Evolutionary conservation across 176 grass and related monocot genomes (phyloP).

Genomic region (sorghum (Sorghum bicolor)): Sorghum_bicolor_NCBIv3 NC_012871.2:63670501-63671000

Average conservation of each 20-base stretch:
- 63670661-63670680: slow-evolving; percentile 28
- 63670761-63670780: slow-evolving; percentile 32
- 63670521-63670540: slow-evolving; percentile 98
- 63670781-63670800: slow-evolving; percentile 47
- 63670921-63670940: neutral
- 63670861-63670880: slow-evolving; percentile 42
- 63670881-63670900: neutral
- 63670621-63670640: slow-evolving; percentile 42
- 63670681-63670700: slow-evolving; percentile 11
- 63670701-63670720: slow-evolving; percentile 29
- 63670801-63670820: slow-evolving; percentile 72
- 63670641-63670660: slow-evolving; percentile 26
- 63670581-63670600: slow-evolving; percentile 36
- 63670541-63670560: slow-evolving; percentile 61
- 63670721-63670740: slow-evolving; percentile 54
- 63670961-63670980: neutral
- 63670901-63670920: neutral
- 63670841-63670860: slow-evolving; percentile 80
- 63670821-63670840: slow-evolving; percentile 81
- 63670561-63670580: slow-evolving; percentile 60
- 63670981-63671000: no score
- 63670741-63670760: slow-evolving; percentile 53
- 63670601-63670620: slow-evolving; percentile 60
- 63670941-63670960: neutral
- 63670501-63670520: slow-evolving; percentile 95